A percentile compares a stretch with the other conserved stretches of the same genome.
phyloP scores from a whole-genome alignment of 2,329 filamentous ascomycete genomes.

The Aspergillus awamori region DNA sequence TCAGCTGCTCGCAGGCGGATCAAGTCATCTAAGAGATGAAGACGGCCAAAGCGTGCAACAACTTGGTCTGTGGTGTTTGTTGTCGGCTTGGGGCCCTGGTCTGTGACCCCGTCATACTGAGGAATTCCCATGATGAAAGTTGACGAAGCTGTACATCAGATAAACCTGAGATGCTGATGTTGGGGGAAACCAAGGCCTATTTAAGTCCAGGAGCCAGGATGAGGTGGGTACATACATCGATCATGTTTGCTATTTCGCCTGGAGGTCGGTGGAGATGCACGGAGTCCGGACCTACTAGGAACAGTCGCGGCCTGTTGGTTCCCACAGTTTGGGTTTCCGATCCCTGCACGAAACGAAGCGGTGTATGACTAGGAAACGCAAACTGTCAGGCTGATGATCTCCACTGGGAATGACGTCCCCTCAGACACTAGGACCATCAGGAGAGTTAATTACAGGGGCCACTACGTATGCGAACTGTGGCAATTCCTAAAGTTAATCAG shows the following conservation, averaged over 20 bases:
- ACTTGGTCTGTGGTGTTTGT: constrained; percentile 17
- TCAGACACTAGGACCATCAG: neutral
- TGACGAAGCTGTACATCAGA: constrained; percentile 1
- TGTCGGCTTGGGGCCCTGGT: neutral
- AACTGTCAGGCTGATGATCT: neutral
- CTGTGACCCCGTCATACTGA: constrained; percentile 14
- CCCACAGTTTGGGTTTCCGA: neutral
- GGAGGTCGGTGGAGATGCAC: neutral
- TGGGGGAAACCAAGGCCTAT: neutral
- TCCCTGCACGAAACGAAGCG: constrained; percentile 8
- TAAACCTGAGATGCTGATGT: neutral
- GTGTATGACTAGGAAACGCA: neutral
- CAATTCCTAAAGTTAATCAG: neutral
- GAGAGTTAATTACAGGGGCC: neutral
- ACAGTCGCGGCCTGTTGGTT: neutral
- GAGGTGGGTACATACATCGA: neutral
- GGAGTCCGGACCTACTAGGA: constrained; percentile 9
- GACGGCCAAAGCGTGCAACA: constrained; percentile 40
- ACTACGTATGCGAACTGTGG: neutral
- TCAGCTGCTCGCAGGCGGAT: constrained; percentile 45
- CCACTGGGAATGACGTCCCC: neutral
- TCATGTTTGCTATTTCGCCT: neutral
- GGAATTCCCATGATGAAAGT: constrained; percentile 22
- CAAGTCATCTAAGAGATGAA: constrained; percentile 48
- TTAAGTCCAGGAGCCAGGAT: neutral